Conservation (phyloP, 1,284 basidiomycete genomes). For the Leccinum proximum region DNA sequence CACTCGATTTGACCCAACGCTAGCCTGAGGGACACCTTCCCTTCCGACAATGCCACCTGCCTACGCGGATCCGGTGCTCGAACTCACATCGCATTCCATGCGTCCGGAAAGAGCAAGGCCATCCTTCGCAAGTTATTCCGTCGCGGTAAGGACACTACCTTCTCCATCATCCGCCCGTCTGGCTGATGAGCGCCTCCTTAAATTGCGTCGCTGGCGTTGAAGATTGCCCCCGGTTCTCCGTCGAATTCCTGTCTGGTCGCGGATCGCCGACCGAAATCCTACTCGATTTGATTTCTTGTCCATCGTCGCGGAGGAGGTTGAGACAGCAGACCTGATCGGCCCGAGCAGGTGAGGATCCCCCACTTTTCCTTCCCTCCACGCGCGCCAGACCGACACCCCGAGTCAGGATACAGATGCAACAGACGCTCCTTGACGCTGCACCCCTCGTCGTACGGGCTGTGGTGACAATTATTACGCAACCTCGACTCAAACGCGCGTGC, state of each 20-base stretch:
- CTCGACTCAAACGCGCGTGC: slow-evolving; percentile 21
- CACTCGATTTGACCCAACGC: slow-evolving; percentile 10
- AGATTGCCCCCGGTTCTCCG: slow-evolving; percentile 51
- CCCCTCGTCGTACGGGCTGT: slow-evolving; percentile 71
- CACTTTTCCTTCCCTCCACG: slow-evolving; percentile 6
- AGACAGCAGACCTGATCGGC: slow-evolving; percentile 71
- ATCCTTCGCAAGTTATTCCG: slow-evolving; percentile 70
- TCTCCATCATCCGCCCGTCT: neutral
- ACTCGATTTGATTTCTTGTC: slow-evolving; percentile 84
- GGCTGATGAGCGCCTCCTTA: slow-evolving; percentile 26
- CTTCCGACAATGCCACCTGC: slow-evolving; percentile 43
- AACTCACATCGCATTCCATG: slow-evolving; percentile 60
- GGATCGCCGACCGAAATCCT: slow-evolving; percentile 54
- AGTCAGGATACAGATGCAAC: slow-evolving; percentile 56
- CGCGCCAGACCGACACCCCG: slow-evolving; percentile 9
- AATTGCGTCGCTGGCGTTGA: slow-evolving; percentile 75
- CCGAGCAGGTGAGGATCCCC: slow-evolving; percentile 58
- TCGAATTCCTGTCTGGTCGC: slow-evolving; percentile 51
- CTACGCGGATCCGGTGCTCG: slow-evolving; percentile 38
- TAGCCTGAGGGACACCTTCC: slow-evolving; percentile 55
- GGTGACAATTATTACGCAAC: slow-evolving; percentile 44
- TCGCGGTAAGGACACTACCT: slow-evolving; percentile 38
- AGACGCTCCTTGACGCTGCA: slow-evolving; percentile 59
- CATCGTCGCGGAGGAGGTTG: slow-evolving; percentile 83
- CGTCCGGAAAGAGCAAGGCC: slow-evolving; percentile 54